Base-by-base conservation (phyloP, 2,329 filamentous ascomycete genomes). In the Aspergillus viridinutans region DNA sequence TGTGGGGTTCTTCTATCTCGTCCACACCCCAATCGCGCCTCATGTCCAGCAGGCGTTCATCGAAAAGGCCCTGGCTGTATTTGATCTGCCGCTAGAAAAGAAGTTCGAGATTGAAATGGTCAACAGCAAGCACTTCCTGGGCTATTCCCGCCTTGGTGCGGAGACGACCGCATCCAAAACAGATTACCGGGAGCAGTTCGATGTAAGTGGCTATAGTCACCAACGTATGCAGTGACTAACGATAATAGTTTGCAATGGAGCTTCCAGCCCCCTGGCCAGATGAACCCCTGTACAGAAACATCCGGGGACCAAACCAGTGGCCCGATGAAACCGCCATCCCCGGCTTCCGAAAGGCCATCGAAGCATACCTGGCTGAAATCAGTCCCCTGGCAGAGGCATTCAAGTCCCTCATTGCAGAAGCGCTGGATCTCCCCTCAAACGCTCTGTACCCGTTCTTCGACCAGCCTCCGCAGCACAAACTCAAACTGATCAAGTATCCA, bases 61-160 rank as follows among this genome's bases (percentile, higher is more conserved):
- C 25, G 28, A 67, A 45, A 75, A 78, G 55, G 73, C 74, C 0
- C 71, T 74, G 28, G 64, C 69, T 1, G 76, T 81, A 54, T 81
- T 81, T 54, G 64, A 72, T 2, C 63, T 80, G 2, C 72, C 77
- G 0, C 65, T 74, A 4, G 72, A 78, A 55, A 78, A 77, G 59
- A 81, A 80, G 60, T 70, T 80, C 56, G 73, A 80, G 42, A 79
- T 81, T 2, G 77, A 76, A 61, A 81, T 74, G 72, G 65, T 73
- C 14, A 70, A 74, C 43, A 73, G 69, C 54, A 70, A 69, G 29
- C 72, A 74, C 53, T 74, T 74, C 26, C 61, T 74, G 17, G 72
- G 72, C 17, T 74, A 74, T 54, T 71, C 71, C 2, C 64, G 65
- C 32, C 64, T 74, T 1, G 71, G 71, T 3, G 67, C 69, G 2